Conservation (phyloP, 2,329 filamentous ascomycete genomes). For the Colletotrichum liriopes region DNA sequence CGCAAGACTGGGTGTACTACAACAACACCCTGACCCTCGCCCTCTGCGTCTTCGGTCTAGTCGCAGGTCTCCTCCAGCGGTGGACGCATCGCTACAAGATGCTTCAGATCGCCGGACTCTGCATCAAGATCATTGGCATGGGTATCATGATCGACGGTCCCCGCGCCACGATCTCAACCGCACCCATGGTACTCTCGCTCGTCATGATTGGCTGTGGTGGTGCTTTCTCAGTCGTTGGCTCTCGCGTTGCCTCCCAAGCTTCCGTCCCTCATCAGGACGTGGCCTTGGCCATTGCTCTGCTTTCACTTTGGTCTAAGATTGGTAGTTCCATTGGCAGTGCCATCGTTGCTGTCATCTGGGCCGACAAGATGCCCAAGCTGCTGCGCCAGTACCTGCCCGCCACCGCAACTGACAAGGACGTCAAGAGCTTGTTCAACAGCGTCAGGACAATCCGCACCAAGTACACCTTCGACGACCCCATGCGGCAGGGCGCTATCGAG, state of each 20-base stretch:
- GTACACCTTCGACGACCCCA: constrained; percentile 41
- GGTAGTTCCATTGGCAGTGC: constrained; percentile 38
- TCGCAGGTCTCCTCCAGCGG: constrained; percentile 33
- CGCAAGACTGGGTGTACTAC: constrained; percentile 41
- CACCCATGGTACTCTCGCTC: constrained; percentile 79
- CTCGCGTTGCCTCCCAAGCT: constrained; percentile 32
- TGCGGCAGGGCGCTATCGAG: constrained; percentile 45
- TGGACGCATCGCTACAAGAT: constrained; percentile 39
- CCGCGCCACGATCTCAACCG: constrained; percentile 30
- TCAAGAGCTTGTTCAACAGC: constrained; percentile 42
- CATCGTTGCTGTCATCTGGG: constrained; percentile 35
- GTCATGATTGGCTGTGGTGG: constrained; percentile 77
- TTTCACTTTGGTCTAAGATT: constrained; percentile 39
- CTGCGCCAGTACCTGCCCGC: constrained; percentile 47
- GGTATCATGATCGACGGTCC: constrained; percentile 45
- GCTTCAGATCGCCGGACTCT: constrained; percentile 44
- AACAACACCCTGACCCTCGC: constrained; percentile 38
- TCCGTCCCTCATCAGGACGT: constrained; percentile 39
- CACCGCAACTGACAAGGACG: constrained; percentile 43
- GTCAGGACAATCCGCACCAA: constrained; percentile 35
- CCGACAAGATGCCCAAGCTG: constrained; percentile 47
- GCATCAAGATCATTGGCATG: constrained; percentile 49
- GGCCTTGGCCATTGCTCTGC: constrained; percentile 30
- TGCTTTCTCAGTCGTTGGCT: constrained; percentile 40
- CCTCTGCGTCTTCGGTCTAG: constrained; percentile 36